Evolutionary conservation across 108 stramenopile genomes (phyloP).

Genomic region (Pseudonitzschia multiseries): DNA sequence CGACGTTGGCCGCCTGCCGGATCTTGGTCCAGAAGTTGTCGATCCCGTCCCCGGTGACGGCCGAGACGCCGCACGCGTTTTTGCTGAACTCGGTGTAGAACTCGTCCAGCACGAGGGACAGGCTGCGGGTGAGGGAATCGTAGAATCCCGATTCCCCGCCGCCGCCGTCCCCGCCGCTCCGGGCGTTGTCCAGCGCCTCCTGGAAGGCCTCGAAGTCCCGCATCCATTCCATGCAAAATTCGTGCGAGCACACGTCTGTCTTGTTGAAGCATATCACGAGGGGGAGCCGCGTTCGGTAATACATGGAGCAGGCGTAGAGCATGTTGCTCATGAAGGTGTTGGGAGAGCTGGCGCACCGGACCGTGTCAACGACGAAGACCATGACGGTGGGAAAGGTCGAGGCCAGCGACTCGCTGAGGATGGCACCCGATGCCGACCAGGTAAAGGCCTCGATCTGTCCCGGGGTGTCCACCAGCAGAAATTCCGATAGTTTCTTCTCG

Average conservation of each 20-base stretch:
- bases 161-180: conserved; percentile 20
- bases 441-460: conserved; percentile 99
- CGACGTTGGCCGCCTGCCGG: conserved; percentile 67
- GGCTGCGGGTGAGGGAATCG: conserved; percentile 86
- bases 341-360: conserved; percentile 87
- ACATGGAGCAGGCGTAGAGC: conserved; percentile 97
- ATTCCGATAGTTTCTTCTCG: conserved; percentile 48
- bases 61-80: conserved; percentile 86
- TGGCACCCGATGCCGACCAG: conserved; percentile 97
- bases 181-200: conserved; percentile 85
- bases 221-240: conserved; percentile 98
- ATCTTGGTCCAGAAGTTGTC: conserved; percentile 86
- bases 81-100: conserved; percentile 87
- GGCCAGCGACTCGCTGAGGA: conserved; percentile 93
- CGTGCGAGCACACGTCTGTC: conserved; percentile 81
- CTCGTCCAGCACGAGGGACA: conserved; percentile 95
- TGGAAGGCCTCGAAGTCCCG: conserved; percentile 95
- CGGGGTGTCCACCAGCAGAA: conserved; percentile 96
- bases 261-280: conserved; percentile 97
- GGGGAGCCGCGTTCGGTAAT: conserved; percentile 94
- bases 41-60: conserved; percentile 94
- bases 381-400: conserved; percentile 94
- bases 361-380: conserved; percentile 96
- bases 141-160: conserved; percentile 84
- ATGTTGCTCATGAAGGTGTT: conserved; percentile 99